Evolutionary conservation across 148 eudicot species (phyloP).

Genomic region (Rhododendron henanense): DNA sequence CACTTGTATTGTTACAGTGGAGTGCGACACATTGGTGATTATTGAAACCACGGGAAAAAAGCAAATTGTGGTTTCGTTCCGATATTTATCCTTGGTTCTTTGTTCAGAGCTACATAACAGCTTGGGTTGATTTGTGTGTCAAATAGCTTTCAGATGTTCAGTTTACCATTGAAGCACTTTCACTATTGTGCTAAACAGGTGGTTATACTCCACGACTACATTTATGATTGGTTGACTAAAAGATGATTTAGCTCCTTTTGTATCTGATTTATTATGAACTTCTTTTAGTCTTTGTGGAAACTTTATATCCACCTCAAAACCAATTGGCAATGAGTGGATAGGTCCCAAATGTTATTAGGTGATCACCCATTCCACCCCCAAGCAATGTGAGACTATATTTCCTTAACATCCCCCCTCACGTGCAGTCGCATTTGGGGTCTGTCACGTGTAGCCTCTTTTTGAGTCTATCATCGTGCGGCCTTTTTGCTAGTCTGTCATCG

Average conservation of each 20-base stretch:
- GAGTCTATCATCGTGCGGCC: too few relatives aligned
- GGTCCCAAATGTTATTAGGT: too few relatives aligned
- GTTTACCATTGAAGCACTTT: neutral
- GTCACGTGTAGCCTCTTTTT: too few relatives aligned
- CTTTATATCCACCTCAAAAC: too few relatives aligned
- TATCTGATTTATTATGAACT: neutral
- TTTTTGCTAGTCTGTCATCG: too few relatives aligned
- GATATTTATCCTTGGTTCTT: neutral
- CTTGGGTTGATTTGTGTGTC: neutral
- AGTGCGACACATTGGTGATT: neutral
- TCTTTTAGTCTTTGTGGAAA: neutral
- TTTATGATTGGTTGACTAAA: neutral
- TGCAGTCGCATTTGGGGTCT: too few relatives aligned
- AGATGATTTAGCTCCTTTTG: neutral
- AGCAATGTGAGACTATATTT: too few relatives aligned
- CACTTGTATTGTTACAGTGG: neutral
- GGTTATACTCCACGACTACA: neutral
- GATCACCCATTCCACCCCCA: too few relatives aligned
- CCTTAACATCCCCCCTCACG: too few relatives aligned
- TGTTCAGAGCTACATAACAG: neutral
- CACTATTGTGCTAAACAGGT: neutral
- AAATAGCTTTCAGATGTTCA: neutral
- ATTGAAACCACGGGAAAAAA: neutral
- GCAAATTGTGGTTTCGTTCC: neutral
- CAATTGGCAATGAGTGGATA: too few relatives aligned